A percentile compares a stretch with the other conserved stretches of the same genome.
phyloP scores from a whole-genome alignment of 2,329 filamentous ascomycete genomes.

The Ceratocystis albifundus region DNA sequence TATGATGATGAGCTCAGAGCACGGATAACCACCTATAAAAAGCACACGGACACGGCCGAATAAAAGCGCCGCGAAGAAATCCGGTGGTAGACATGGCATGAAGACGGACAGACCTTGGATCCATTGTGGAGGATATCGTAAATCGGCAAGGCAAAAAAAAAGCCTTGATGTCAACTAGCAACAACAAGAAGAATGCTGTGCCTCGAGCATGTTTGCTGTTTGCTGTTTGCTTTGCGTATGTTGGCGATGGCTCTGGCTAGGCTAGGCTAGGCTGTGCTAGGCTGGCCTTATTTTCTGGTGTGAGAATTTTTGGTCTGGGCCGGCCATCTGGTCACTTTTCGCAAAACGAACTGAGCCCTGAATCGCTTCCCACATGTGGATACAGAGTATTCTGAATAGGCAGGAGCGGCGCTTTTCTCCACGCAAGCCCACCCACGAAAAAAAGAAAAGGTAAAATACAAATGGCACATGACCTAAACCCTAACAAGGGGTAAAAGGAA shows the following conservation, averaged over 20 bases:
- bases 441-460: not conserved
- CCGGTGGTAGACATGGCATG: not conserved
- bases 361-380: too few relatives aligned
- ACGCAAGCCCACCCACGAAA: not conserved
- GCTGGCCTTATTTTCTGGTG: not conserved
- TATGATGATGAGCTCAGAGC: not conserved
- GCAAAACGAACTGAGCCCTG: not conserved
- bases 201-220: not conserved
- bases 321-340: not conserved
- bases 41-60: constrained; percentile 8
- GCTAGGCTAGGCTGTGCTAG: too few relatives aligned
- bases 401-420: not conserved
- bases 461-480: not conserved
- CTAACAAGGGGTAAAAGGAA: not conserved
- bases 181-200: too few relatives aligned
- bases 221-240: not conserved
- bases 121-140: not conserved
- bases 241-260: not conserved
- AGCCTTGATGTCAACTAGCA: not conserved
- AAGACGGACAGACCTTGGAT: constrained; percentile 6
- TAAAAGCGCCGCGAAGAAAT: constrained; percentile 3
- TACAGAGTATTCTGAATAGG: too few relatives aligned
- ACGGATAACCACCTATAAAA: constrained; percentile 3
- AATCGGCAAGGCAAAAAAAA: not conserved
- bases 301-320: not conserved